Percentiles rank a stretch among this genome's conserved stretches.
These are phyloP conservation scores for Pseudomicrostroma phylloplanum DNA, from an alignment of 1,284 basidiomycete species.

Conservation along the genomic window DNA sequence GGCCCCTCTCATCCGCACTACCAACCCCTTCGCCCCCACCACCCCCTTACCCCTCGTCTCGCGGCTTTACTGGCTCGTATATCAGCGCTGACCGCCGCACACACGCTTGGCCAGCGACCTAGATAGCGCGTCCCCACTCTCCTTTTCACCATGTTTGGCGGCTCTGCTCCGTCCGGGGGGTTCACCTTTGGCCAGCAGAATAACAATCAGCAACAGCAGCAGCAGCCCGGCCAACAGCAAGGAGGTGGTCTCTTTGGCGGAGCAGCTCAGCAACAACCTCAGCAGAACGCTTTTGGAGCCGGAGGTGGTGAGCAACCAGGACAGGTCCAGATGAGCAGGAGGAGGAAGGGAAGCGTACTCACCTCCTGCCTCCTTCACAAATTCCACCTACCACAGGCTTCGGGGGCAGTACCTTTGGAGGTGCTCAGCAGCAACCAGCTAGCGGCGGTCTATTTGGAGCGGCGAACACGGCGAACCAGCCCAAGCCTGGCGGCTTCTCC, in stretches of 20 bases:
- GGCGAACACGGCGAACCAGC: constrained; percentile 15
- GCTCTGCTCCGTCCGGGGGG: constrained; percentile 5
- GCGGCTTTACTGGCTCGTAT: background rate
- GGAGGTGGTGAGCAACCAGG: background rate
- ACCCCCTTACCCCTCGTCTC: background rate
- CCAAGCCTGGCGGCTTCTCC: constrained; percentile 22
- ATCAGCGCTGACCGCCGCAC: background rate
- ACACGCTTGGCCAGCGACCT: background rate
- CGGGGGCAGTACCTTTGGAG: constrained; percentile 10
- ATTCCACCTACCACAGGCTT: background rate
- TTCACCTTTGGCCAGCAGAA: constrained; percentile 15
- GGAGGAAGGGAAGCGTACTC: too few species aligned
- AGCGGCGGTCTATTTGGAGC: constrained; percentile 47
- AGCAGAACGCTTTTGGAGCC: constrained; percentile 12
- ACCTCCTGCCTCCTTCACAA: too few species aligned
- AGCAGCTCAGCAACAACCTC: constrained; percentile 26
- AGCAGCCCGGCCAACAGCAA: constrained; percentile 22
- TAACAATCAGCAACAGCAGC: constrained; percentile 12
- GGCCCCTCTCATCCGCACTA: background rate
- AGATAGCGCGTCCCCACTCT: background rate
- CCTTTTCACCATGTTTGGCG: constrained; percentile 12
- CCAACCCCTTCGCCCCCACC: background rate
- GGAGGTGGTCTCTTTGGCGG: constrained; percentile 49
- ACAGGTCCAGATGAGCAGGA: too few species aligned
- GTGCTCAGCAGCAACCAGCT: constrained; percentile 20